phyloP scores from a whole-genome alignment of 495 filamentous ascomycete species.

The Tricharina praecox region DNA sequence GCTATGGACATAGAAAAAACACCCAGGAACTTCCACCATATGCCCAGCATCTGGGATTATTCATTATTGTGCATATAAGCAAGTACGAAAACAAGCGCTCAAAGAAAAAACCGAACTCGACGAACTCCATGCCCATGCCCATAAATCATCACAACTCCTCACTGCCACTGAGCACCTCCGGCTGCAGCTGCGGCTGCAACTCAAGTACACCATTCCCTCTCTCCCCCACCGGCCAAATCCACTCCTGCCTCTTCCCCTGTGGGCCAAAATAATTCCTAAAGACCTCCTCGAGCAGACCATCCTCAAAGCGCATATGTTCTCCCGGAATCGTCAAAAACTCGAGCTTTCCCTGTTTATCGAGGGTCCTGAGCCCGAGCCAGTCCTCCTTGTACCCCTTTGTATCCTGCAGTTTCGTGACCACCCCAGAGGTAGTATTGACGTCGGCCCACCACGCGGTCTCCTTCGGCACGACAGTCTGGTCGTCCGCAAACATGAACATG shows the following conservation, averaged over 20 bases:
- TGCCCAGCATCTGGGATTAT: too few species aligned
- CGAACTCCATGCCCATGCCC: too few species aligned
- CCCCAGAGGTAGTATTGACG: constrained; percentile 48
- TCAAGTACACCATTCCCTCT: too few species aligned
- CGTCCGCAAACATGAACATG: constrained; percentile 80
- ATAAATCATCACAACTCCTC: too few species aligned
- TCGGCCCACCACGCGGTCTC: constrained; percentile 86
- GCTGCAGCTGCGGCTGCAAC: too few species aligned
- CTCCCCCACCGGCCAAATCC: too few species aligned
- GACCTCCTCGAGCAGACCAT: constrained; percentile 44
- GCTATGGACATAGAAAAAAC: too few species aligned
- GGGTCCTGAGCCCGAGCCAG: constrained; percentile 70
- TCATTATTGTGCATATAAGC: too few species aligned
- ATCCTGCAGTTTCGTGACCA: constrained; percentile 51
- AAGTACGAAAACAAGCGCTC: too few species aligned
- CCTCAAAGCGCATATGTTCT: constrained; percentile 66
- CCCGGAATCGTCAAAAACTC: constrained; percentile 56
- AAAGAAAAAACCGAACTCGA: too few species aligned
- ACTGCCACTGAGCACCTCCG: too few species aligned
- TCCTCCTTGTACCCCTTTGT: constrained; percentile 70
- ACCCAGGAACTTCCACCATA: too few species aligned
- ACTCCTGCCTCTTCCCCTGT: constrained; percentile 10
- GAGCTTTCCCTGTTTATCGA: constrained; percentile 67
- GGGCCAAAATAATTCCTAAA: constrained; percentile 50
- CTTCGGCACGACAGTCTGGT: constrained; percentile 74